These are phyloP conservation scores for Claviceps lovelessii DNA, from an alignment of 2,329 filamentous ascomycete species.

Conservation along the genomic window DNA sequence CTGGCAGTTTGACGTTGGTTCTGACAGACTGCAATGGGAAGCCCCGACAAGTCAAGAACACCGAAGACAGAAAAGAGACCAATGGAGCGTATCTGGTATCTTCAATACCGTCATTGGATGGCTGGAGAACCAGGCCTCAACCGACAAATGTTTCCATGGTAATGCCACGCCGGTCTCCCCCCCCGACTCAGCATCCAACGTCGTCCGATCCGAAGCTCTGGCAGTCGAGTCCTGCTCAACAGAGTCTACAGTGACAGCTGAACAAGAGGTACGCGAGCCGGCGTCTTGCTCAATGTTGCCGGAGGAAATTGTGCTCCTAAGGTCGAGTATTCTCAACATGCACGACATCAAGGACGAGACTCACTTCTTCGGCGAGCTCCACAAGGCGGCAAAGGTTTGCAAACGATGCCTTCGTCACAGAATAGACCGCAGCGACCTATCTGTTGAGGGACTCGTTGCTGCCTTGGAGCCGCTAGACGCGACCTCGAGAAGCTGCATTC, in stretches of 20 bases:
- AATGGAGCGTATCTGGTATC: slow-evolving; percentile 8
- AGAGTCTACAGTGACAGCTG: background rate
- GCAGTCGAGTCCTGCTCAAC: background rate
- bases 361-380: slow-evolving; percentile 4
- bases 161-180: slow-evolving; percentile 4
- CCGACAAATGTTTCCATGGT: slow-evolving; percentile 8
- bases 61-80: slow-evolving; percentile 12
- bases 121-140: slow-evolving; percentile 11
- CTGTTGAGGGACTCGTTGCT: slow-evolving; percentile 5
- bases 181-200: background rate
- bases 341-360: slow-evolving; percentile 2
- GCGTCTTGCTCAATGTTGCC: slow-evolving; percentile 1
- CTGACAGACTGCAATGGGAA: slow-evolving; percentile 38
- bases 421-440: slow-evolving; percentile 6
- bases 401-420: slow-evolving; percentile 7
- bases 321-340: slow-evolving; percentile 5
- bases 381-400: slow-evolving; percentile 1
- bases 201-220: slow-evolving; percentile 4
- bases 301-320: slow-evolving; percentile 7
- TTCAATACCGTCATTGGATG: slow-evolving; percentile 17
- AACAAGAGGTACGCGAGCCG: background rate
- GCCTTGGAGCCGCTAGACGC: slow-evolving; percentile 11
- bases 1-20: slow-evolving; percentile 33
- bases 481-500: slow-evolving; percentile 6
- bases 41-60: slow-evolving; percentile 26